Evolutionary conservation across 805 yeast species (phyloP).

Genomic region (Ogataea degrootiae): DNA sequence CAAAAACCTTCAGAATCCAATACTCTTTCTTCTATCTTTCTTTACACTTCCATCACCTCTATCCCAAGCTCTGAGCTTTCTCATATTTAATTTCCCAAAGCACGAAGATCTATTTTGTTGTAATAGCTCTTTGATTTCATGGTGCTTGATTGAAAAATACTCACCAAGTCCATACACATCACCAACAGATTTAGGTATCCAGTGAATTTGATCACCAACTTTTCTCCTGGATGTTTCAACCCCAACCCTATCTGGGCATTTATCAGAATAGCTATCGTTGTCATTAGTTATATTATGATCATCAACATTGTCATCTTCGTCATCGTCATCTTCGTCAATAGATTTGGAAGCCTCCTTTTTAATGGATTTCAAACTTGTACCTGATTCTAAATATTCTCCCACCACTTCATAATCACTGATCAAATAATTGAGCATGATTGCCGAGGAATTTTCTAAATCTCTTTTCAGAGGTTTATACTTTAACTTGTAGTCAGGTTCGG

Average conservation of each 20-base stretch:
- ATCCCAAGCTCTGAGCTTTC: constrained; percentile 23
- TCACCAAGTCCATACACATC: constrained; percentile 20
- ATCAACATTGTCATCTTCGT: background rate
- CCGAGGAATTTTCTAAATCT: too few species aligned
- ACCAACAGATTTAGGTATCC: constrained; percentile 21
- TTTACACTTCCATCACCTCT: constrained; percentile 15
- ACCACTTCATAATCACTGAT: too few species aligned
- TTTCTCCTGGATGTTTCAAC: constrained; percentile 12
- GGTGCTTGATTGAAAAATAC: constrained; percentile 15
- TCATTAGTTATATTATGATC: background rate
- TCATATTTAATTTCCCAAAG: constrained; percentile 23
- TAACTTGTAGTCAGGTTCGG: too few species aligned
- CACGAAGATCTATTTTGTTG: constrained; percentile 12
- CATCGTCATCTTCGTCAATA: too few species aligned
- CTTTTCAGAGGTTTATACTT: too few species aligned
- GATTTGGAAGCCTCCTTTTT: too few species aligned
- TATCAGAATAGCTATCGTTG: background rate
- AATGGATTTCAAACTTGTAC: too few species aligned
- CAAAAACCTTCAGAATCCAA: background rate
- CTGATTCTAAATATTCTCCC: too few species aligned
- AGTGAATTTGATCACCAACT: constrained; percentile 22
- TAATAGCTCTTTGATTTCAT: constrained; percentile 14
- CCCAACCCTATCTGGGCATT: background rate
- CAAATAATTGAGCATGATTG: too few species aligned
- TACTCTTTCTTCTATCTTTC: constrained; percentile 2